These are phyloP conservation scores for Botrytis byssoidea DNA, from an alignment of 2,329 filamentous ascomycete genomes.

Conservation along the genomic window DNA sequence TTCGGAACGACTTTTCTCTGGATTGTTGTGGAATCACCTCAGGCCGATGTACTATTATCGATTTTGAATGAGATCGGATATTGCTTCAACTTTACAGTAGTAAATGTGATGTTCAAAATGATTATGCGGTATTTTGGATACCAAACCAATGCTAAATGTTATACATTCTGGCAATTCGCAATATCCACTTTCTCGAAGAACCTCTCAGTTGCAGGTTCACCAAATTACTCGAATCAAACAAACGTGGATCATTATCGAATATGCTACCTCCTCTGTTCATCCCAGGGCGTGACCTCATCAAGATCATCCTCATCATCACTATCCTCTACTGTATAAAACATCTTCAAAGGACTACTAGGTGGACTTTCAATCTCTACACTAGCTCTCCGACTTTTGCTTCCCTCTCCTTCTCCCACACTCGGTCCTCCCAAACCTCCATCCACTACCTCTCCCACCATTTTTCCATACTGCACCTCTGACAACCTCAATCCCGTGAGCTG, in stretches of 20 bases:
- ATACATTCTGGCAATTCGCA: neutral
- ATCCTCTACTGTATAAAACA: slow-evolving; percentile 15
- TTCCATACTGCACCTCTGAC: slow-evolving; percentile 19
- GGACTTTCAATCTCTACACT: slow-evolving; percentile 12
- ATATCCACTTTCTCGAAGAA: neutral
- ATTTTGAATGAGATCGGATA: slow-evolving; percentile 15
- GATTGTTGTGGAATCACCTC: slow-evolving; percentile 10
- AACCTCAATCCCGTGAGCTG: slow-evolving; percentile 19
- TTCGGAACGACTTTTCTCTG: neutral
- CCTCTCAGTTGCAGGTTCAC: neutral
- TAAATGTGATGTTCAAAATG: slow-evolving; percentile 5
- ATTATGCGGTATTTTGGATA: neutral
- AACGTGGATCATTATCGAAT: neutral
- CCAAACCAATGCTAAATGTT: neutral
- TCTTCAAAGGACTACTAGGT: slow-evolving; percentile 25
- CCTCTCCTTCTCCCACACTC: neutral
- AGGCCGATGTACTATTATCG: slow-evolving; percentile 9
- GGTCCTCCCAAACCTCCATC: neutral
- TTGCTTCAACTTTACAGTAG: slow-evolving; percentile 11
- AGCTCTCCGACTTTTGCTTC: neutral
- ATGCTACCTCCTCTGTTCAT: neutral
- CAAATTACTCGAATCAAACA: neutral
- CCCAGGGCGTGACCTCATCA: slow-evolving; percentile 9
- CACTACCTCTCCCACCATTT: slow-evolving; percentile 18
- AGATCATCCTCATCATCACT: slow-evolving; percentile 9